Conservation (phyloP, 2,329 filamentous ascomycete genomes). For the Aspergillus phoenicis region DNA sequence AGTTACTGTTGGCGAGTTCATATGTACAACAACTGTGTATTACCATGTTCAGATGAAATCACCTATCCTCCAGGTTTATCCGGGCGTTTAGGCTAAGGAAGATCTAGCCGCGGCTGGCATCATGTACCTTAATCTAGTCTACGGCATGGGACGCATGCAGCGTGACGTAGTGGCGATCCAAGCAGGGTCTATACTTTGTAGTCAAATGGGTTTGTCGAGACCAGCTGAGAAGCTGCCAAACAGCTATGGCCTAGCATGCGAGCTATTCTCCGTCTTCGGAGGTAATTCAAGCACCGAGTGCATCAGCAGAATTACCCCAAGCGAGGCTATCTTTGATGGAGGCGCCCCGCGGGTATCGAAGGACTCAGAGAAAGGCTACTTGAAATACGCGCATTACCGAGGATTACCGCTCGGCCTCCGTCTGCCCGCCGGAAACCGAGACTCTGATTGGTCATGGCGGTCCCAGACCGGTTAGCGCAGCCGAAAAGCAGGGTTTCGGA, state of each 20-base stretch:
- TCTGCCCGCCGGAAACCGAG: slow-evolving; percentile 30
- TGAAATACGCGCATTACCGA: slow-evolving; percentile 20
- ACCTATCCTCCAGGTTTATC: not conserved
- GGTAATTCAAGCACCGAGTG: not conserved
- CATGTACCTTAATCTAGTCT: not conserved
- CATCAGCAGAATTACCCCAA: not conserved
- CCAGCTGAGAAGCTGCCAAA: not conserved
- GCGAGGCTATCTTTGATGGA: not conserved
- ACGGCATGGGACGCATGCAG: slow-evolving; percentile 5
- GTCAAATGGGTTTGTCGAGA: not conserved
- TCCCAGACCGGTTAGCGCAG: slow-evolving; percentile 19
- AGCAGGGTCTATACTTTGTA: not conserved
- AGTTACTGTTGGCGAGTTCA: not conserved
- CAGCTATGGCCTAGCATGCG: not conserved
- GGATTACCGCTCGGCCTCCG: slow-evolving; percentile 20
- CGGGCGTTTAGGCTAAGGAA: too few species aligned
- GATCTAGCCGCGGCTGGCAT: not conserved
- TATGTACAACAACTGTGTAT: slow-evolving; percentile 2
- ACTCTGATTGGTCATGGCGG: slow-evolving; percentile 32
- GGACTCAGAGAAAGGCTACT: not conserved
- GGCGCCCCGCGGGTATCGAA: not conserved
- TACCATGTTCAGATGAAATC: not conserved
- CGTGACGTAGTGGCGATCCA: slow-evolving; percentile 7
- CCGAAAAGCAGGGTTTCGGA: slow-evolving; percentile 31
- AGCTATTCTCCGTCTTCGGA: not conserved